Conservation (phyloP, 495 filamentous ascomycete genomes). For the Cercophora samala region DNA sequence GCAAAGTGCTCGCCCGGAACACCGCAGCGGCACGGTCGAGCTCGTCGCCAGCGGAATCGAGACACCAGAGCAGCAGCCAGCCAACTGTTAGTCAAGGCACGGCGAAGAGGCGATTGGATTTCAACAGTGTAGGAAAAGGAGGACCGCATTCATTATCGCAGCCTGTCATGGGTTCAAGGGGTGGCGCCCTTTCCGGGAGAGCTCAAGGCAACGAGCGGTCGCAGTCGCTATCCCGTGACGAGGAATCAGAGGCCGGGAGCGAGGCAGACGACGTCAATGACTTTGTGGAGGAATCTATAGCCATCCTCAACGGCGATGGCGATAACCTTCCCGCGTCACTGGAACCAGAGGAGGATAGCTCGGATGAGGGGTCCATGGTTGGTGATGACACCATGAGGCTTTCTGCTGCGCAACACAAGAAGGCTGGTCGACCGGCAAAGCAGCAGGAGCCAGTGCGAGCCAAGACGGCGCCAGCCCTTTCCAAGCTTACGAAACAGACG, state of each 20-base stretch:
- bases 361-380: conserved; percentile 20
- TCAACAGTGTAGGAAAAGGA: conserved; percentile 28
- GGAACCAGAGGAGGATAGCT: conserved; percentile 28
- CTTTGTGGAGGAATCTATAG: conserved; percentile 38
- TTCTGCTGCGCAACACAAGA: conserved; percentile 21
- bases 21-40: conserved; percentile 38
- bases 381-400: conserved; percentile 16
- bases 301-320: conserved; percentile 33
- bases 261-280: conserved; percentile 24
- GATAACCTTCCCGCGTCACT: conserved; percentile 17
- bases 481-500: conserved; percentile 2
- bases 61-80: conserved; percentile 21
- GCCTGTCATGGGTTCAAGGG: conserved; percentile 5
- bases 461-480: background rate
- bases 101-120: conserved; percentile 41
- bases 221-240: conserved; percentile 19
- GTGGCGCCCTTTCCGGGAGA: background rate
- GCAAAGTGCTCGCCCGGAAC: conserved; percentile 42
- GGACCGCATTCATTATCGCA: conserved; percentile 28
- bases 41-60: conserved; percentile 13
- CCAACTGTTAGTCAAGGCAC: conserved; percentile 14
- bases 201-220: conserved; percentile 12
- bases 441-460: conserved; percentile 10
- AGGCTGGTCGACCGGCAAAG: conserved; percentile 27
- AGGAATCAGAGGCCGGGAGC: conserved; percentile 30